Conservation (phyloP, 2,329 filamentous ascomycete species). For the Catunica adiposa region DNA sequence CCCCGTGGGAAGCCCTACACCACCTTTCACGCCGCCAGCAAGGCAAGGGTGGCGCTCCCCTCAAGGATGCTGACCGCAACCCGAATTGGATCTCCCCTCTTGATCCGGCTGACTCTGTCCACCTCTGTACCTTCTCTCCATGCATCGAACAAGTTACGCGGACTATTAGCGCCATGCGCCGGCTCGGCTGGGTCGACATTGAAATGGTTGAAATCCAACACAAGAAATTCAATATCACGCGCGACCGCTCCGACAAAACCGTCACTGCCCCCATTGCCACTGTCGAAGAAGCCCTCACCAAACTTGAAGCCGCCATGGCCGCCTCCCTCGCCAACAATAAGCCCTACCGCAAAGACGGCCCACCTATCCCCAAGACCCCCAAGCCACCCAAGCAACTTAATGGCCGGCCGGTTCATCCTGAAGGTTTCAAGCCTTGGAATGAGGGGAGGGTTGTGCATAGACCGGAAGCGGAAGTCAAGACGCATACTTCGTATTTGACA, state of each 20-base stretch:
- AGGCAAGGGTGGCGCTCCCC: conserved; percentile 14
- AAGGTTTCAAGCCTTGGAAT: conserved; percentile 41
- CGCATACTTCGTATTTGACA: conserved; percentile 90
- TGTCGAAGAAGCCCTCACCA: conserved; percentile 62
- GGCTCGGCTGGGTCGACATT: conserved; percentile 77
- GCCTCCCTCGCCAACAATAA: conserved; percentile 14
- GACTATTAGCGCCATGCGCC: conserved; percentile 65
- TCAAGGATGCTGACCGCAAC: conserved; percentile 21
- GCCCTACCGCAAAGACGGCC: conserved; percentile 12
- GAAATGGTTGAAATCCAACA: conserved; percentile 83
- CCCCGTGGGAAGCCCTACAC: conserved; percentile 63
- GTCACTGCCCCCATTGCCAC: conserved; percentile 53
- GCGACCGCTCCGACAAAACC: conserved; percentile 64
- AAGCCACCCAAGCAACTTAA: conserved; percentile 7
- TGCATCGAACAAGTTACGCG: conserved; percentile 92
- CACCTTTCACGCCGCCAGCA: conserved; percentile 45
- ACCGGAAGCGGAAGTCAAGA: conserved; percentile 78
- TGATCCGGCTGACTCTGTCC: conserved; percentile 51
- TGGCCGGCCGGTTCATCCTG: not conserved
- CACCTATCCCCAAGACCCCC: not conserved
- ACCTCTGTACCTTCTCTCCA: conserved; percentile 88
- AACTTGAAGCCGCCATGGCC: conserved; percentile 29
- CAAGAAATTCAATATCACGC: conserved; percentile 60
- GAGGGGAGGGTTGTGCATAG: conserved; percentile 66
- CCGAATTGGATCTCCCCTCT: conserved; percentile 29